These are phyloP conservation scores for Hypericum perforatum DNA, from an alignment of 345 rosid genomes.

Conservation along the genomic window DNA sequence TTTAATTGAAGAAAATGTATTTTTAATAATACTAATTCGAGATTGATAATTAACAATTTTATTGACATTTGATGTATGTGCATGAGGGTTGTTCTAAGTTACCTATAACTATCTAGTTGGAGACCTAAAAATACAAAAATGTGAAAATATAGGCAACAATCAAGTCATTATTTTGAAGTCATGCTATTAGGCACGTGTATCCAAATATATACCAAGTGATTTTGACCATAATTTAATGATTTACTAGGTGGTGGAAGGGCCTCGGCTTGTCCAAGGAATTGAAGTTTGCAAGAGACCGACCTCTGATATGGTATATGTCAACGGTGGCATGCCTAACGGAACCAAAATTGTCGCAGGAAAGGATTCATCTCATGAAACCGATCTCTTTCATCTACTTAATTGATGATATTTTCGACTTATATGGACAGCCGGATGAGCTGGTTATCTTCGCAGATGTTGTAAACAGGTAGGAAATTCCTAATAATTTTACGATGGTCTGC, in stretches of 20 bases:
- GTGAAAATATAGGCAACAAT: too few relatives aligned
- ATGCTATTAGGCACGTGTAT: too few relatives aligned
- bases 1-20: too few relatives aligned
- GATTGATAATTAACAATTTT: too few relatives aligned
- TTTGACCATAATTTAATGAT: neutral
- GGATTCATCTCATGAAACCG: slow-evolving; percentile 40
- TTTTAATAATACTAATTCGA: too few relatives aligned
- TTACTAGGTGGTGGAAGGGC: slow-evolving; percentile 54
- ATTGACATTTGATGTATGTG: too few relatives aligned
- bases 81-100: too few relatives aligned
- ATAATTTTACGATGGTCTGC: too few relatives aligned
- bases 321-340: slow-evolving; percentile 36
- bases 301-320: slow-evolving; percentile 44
- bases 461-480: slow-evolving; percentile 16
- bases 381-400: slow-evolving; percentile 45
- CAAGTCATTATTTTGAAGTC: too few relatives aligned
- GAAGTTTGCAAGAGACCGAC: slow-evolving; percentile 40
- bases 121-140: too few relatives aligned
- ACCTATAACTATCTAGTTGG: too few relatives aligned
- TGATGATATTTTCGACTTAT: slow-evolving; percentile 47
- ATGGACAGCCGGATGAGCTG: slow-evolving; percentile 37
- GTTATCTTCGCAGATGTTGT: slow-evolving; percentile 32
- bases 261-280: slow-evolving; percentile 34
- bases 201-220: too few relatives aligned
- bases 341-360: slow-evolving; percentile 33